Conservation (phyloP, 179 eudicot species). For the Silene coronaria region DNA sequence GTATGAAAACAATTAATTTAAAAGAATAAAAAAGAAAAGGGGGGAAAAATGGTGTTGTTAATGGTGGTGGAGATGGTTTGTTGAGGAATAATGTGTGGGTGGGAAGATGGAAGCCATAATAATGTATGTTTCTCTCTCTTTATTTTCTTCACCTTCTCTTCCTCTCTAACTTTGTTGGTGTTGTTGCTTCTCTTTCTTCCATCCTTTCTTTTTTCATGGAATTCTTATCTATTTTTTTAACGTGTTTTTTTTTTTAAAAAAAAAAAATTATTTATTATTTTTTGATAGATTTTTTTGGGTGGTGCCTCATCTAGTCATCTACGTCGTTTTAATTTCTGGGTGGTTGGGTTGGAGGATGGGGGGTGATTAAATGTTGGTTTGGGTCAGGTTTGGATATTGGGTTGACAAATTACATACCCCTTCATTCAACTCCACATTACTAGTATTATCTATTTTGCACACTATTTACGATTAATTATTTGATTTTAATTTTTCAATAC, state of each 20-base stretch:
- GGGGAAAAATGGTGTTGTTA: not conserved
- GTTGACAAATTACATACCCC: no score
- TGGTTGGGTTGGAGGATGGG: no score
- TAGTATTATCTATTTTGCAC: no score
- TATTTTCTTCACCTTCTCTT: no score
- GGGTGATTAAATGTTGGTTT: no score
- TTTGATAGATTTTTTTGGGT: not conserved
- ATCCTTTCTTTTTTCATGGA: not conserved
- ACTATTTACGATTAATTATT: no score
- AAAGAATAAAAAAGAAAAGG: not conserved
- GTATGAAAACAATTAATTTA: not conserved
- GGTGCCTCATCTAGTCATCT: not conserved
- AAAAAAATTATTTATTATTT: not conserved
- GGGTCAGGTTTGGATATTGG: no score
- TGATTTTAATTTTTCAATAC: no score
- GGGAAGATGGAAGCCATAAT: constrained; percentile 24
- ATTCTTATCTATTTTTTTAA: not conserved
- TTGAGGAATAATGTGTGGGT: constrained; percentile 25
- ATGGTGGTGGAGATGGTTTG: constrained; percentile 1
- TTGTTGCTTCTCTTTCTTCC: not conserved
- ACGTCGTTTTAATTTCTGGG: no score
- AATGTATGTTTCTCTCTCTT: not conserved
- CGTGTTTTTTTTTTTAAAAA: not conserved
- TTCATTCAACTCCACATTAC: no score
- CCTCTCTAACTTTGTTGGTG: no score